These are phyloP conservation scores for Astrocystis sublimbata DNA, from an alignment of 495 filamentous ascomycete species.

Conservation along the genomic window DNA sequence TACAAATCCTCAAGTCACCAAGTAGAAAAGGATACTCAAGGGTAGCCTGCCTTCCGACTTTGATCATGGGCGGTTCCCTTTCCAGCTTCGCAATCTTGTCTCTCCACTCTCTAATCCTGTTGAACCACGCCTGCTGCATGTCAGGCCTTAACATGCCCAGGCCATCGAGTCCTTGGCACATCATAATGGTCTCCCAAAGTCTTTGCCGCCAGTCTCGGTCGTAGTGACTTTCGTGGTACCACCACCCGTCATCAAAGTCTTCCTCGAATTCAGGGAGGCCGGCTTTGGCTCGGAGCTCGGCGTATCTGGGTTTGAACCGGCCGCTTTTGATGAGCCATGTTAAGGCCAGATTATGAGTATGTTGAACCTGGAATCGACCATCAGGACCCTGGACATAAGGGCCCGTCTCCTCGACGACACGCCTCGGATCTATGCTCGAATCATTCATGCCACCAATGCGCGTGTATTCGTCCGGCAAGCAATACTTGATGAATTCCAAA, in stretches of 20 bases:
- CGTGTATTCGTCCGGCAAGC: constrained; percentile 27
- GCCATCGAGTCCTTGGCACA: constrained; percentile 20
- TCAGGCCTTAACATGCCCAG: constrained; percentile 14
- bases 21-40: constrained; percentile 20
- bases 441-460: background rate
- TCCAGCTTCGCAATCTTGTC: constrained; percentile 12
- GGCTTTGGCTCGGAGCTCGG: constrained; percentile 1
- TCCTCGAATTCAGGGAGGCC: constrained; percentile 9
- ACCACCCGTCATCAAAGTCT: background rate
- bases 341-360: constrained; percentile 4
- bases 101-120: constrained; percentile 17
- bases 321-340: constrained; percentile 12
- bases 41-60: constrained; percentile 1
- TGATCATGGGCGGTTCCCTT: background rate
- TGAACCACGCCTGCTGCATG: constrained; percentile 5
- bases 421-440: constrained; percentile 2
- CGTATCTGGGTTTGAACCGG: constrained; percentile 5
- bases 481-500: constrained; percentile 43
- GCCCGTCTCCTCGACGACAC: background rate
- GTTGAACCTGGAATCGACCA: background rate
- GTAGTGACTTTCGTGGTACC: background rate
- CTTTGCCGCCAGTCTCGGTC: constrained; percentile 14
- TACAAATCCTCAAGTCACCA: constrained; percentile 17
- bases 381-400: background rate
- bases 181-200: constrained; percentile 19